Base-by-base conservation (phyloP, 305 asterid genomes). In the Fraxinus paxiana region DNA sequence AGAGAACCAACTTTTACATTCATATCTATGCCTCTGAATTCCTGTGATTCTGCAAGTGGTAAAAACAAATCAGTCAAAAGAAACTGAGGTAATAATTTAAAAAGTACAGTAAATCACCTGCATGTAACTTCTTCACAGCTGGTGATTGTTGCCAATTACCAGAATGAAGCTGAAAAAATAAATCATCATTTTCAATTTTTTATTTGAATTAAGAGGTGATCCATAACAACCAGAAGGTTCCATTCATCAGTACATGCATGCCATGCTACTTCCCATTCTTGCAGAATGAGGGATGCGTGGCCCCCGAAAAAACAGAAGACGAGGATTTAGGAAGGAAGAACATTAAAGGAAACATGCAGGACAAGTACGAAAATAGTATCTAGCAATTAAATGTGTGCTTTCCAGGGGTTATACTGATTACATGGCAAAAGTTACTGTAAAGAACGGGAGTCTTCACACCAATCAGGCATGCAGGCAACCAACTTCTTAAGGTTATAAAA, bases 161-260 rank as follows among this genome's bases (percentile, higher is more conserved):
- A 82, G 97, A 87, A 88, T 96, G 99, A 87, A 96, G 99, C 99
- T 96, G 93, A 84, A 83, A 87, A 84, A 72, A 86, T 70, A 72
- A 38, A 22, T 65, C 73, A 26, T 61, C 76, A 77, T 10, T 76
- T 70, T 81, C 15, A 65, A 78, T 51, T 33, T 65, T 75, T 76
- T 56, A 34, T 75, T 75, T 78, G 34, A 37, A 59, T 70, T 17
- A 82, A 79, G 2, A 37, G 76, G 78, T 67, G 79, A 72, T 76
- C 17, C 75, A 79, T 75, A 28, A 69, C 22, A 31, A 69, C 43
- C 37, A 31, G 43, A 28, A 69, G 43, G 75, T 69, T 69, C 41
- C 24, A 69, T 30, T 6, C 34, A 28, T 28, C 75, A 69, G 43
- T 4, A 15, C 12, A 69, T 28, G 22, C 22, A 12, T 67, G 79